A percentile compares a stretch with the other conserved stretches of the same genome.
Conservation (phyloP, 768 basidiomycete species). For the Leccinum disarticulatum region DNA sequence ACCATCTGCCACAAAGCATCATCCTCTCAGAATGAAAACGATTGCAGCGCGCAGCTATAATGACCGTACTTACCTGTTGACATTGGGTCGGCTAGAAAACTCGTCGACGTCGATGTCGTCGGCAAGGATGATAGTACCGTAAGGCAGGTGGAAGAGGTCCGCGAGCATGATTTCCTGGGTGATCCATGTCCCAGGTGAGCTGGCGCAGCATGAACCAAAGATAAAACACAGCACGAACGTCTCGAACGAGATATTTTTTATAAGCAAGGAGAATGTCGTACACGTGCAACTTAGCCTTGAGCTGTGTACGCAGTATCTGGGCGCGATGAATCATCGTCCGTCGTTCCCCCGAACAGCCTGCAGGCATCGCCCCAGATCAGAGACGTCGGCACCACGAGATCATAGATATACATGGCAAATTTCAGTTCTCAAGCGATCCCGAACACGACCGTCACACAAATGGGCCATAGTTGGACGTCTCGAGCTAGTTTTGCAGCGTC, state of each 20-base stretch:
- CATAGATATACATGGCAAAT: neutral
- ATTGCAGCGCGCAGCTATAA: neutral
- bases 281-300: constrained; percentile 34
- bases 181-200: neutral
- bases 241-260: constrained; percentile 36
- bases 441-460: constrained; percentile 28
- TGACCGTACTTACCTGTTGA: constrained; percentile 14
- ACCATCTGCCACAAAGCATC: constrained; percentile 40
- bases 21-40: neutral
- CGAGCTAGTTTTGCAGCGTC: constrained; percentile 36
- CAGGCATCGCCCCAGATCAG: neutral
- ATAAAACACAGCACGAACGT: constrained; percentile 19
- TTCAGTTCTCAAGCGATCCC: constrained; percentile 19
- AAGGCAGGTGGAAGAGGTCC: constrained; percentile 23
- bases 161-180: constrained; percentile 20
- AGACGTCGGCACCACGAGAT: too few relatives aligned
- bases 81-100: constrained; percentile 15
- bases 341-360: constrained; percentile 21
- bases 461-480: constrained; percentile 45
- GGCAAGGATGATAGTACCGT: constrained; percentile 12
- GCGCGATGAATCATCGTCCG: constrained; percentile 33
- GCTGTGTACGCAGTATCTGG: neutral
- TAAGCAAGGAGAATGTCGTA: constrained; percentile 37
- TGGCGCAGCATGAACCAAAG: neutral
- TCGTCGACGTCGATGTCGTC: constrained; percentile 7